phyloP scores from a whole-genome alignment of 2,329 filamentous ascomycete genomes.

The Pseudopyricularia javanii region DNA sequence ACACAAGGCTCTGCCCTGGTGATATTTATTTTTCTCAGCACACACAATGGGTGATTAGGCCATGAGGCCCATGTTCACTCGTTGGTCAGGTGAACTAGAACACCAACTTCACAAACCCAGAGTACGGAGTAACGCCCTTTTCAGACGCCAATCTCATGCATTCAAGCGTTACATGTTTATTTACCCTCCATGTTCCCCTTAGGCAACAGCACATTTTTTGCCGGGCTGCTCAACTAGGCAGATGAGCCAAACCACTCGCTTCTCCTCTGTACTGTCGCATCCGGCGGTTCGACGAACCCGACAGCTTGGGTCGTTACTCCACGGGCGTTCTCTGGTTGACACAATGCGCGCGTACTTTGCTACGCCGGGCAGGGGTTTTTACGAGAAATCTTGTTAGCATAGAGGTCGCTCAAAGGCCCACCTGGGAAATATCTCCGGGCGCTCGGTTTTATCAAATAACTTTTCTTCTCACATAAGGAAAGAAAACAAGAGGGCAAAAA shows the following conservation, averaged over 20 bases:
- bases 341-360: no score
- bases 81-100: no score
- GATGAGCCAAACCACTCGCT: neutral
- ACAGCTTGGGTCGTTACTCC: neutral
- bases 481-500: neutral
- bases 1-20: neutral
- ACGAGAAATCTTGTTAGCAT: no score
- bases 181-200: neutral
- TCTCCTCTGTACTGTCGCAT: neutral
- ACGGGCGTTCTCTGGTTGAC: neutral
- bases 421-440: no score
- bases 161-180: neutral
- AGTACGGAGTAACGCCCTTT: neutral
- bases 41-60: neutral
- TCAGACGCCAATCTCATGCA: neutral
- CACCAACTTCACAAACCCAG: neutral
- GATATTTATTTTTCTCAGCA: neutral
- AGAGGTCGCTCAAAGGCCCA: no score
- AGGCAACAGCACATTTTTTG: neutral
- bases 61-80: no score
- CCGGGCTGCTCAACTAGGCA: neutral
- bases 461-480: no score
- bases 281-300: neutral
- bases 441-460: no score
- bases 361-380: no score